Base-by-base conservation (phyloP, 176 grass and related monocot species). In the Raddia distichophylla region DNA sequence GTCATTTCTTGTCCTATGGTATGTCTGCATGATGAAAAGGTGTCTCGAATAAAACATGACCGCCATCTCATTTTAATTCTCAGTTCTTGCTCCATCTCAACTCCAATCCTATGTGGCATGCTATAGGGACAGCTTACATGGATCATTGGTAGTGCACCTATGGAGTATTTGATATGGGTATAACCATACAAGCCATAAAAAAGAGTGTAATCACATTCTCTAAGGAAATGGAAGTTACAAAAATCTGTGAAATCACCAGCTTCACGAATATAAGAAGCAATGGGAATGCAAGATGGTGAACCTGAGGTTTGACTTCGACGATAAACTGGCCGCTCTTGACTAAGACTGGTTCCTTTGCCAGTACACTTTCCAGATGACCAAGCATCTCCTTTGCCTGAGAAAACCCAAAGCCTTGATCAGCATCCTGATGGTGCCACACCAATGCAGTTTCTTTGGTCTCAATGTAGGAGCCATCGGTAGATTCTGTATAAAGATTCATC, bases 281-380 rank as follows among this genome's bases (percentile, higher is more conserved):
- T 81, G n/a, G 70, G 57, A 75, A 18, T 32, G 79, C 14, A 52
- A 61, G 58, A 78, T 42, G 35, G 32, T 16, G 47, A 47, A 97
- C 91, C 91, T 97, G 85, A 84, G 94, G 94, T 85, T 94, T 94
- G 51, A 97, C 94, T 94, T 97, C 91, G 13, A 94, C 91, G 69
- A 97, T 94, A 89, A 86, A 92, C 78, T 94, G 94, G 13, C 89
- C 94, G 0, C 91, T 97, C 85, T 92, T 97, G 46, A 94, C 91
- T 12, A 85, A 81, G 22, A 97, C 94, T 75, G 87, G 86, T 71
- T 97, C 94, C 58, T 90, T 90, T 34, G 85, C 68, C 51, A 97
- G 77, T 70, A 94, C 91, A 71, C 87, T 94, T 77, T 97, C 91
- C 10, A 97, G 73, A 65, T 97, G 94, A 83, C 92, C 94, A 14